Evolutionary conservation across 805 yeast species (phyloP), one percentile per base, ranked within the genome.

Genomic region (Candida manassasensis): DNA sequence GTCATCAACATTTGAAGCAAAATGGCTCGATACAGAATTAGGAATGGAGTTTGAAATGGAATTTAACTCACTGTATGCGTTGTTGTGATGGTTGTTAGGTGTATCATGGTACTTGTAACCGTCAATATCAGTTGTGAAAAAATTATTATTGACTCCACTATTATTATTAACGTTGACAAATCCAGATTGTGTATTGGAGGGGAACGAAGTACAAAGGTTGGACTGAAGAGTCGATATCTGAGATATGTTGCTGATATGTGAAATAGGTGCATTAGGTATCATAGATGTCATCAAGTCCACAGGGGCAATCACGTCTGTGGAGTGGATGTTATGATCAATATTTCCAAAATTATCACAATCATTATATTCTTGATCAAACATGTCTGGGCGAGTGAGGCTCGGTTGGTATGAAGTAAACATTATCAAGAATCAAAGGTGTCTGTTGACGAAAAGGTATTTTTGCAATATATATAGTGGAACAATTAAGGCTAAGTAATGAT

Each of bases 251-350:
- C 6, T 8, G 13, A 24, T 24, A 24, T n/a, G 13, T 21, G 22
- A 8, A 14, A 7, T 24, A n/a, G 13, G 14, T 17, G 55, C 43
- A 21, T 40, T 31, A 33, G 47, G 44, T 40, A 60, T 47, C 19
- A 45, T 27, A 12, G 40, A 36, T 6, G 51, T 43, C 4, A 57
- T 46, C 2, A 47, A 41, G 19, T 51, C 50, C 3, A 49, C 52
- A 1, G 61, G 55, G 5, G 36, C 42, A 18, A 24, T 24, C 6
- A 14, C 7, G 7, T n/a, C 27, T 11, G 27, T 24, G 8, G 27
- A 24, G 12, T 24, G 12, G 6, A 24, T 7, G 12, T n/a, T 7
- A 24, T n/a, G 9, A 24, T 24, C 27, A 6, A 24, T n/a, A 11
- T 24, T 24, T 24, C 12, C 27, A n/a, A 24, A 24, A 24, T 24